A percentile compares a stretch with the other conserved stretches of the same genome.
These are phyloP conservation scores for Cercophora newfieldiana DNA, from an alignment of 495 filamentous ascomycete species.

Conservation along the genomic window DNA sequence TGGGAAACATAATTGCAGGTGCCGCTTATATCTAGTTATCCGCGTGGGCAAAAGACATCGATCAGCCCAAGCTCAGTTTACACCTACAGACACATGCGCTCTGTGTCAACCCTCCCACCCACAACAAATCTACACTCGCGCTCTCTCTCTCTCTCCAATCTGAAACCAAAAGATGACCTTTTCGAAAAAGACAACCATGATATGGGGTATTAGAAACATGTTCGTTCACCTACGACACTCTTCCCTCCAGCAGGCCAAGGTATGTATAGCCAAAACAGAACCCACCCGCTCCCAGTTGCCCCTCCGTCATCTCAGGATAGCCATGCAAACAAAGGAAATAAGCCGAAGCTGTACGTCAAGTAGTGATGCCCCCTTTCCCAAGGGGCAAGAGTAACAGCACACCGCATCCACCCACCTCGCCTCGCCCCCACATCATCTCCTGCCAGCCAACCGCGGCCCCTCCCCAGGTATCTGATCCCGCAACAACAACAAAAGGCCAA, in stretches of 20 bases:
- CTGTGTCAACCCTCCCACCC: background rate
- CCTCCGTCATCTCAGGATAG: constrained; percentile 2
- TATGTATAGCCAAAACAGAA: constrained; percentile 5
- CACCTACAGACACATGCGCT: background rate
- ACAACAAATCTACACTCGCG: background rate
- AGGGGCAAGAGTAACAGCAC: background rate
- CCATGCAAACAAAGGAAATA: constrained; percentile 10
- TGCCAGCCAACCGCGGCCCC: too few species aligned
- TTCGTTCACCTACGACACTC: background rate
- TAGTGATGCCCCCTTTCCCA: background rate
- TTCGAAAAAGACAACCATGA: background rate
- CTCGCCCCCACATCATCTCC: background rate
- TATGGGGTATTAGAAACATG: constrained; percentile 8
- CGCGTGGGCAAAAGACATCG: background rate
- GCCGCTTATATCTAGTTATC: background rate
- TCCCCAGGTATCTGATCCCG: background rate
- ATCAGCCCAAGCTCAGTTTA: background rate
- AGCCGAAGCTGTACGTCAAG: background rate
- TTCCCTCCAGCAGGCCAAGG: background rate
- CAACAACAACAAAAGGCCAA: constrained; percentile 4
- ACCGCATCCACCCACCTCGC: background rate
- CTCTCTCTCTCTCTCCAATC: background rate
- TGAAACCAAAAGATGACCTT: background rate
- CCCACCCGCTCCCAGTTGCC: constrained; percentile 4
- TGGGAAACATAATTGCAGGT: background rate